These are phyloP conservation scores for Cicer chorassanicum DNA, from an alignment of 306 rosid genomes.

Conservation along the genomic window DNA sequence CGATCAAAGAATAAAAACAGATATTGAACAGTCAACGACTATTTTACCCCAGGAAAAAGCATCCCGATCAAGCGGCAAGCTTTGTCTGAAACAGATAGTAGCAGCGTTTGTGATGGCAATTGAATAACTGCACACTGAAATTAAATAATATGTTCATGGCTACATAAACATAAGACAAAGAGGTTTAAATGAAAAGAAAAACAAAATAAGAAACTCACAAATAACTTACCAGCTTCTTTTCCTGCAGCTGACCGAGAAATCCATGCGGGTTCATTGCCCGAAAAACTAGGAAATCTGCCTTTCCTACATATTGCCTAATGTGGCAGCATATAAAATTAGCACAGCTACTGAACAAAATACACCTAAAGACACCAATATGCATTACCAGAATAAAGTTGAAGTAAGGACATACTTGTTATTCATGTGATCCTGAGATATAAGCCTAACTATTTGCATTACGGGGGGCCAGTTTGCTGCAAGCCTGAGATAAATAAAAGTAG, in stretches of 20 bases:
- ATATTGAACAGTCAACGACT: slow-evolving; percentile 17
- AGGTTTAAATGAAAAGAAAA: not conserved
- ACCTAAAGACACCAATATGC: slow-evolving; percentile 2
- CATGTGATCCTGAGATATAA: slow-evolving; percentile 98
- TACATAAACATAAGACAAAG: slow-evolving; percentile 21
- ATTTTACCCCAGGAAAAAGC: slow-evolving; percentile 94
- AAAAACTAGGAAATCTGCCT: slow-evolving; percentile 95
- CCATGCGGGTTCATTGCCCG: slow-evolving; percentile 96
- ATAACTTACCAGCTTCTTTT: slow-evolving; percentile 85
- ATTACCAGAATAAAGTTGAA: slow-evolving; percentile 31
- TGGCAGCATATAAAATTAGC: slow-evolving; percentile 40
- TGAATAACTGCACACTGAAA: slow-evolving; percentile 98
- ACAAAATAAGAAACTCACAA: not conserved
- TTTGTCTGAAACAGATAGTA: slow-evolving; percentile 91
- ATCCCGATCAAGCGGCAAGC: slow-evolving; percentile 95
- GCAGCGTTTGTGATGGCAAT: slow-evolving; percentile 92
- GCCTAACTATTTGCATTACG: slow-evolving; percentile 91
- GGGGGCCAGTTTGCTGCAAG: slow-evolving; percentile 99
- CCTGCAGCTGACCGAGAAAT: slow-evolving; percentile 93
- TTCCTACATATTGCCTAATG: slow-evolving; percentile 91
- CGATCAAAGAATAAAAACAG: slow-evolving; percentile 28
- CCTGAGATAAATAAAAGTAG: slow-evolving; percentile 58
- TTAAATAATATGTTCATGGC: slow-evolving; percentile 37
- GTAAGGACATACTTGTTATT: slow-evolving; percentile 72
- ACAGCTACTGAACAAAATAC: slow-evolving; percentile 21